Conservation (phyloP, 108 stramenopile genomes). For the Skeletonema grethae region DNA sequence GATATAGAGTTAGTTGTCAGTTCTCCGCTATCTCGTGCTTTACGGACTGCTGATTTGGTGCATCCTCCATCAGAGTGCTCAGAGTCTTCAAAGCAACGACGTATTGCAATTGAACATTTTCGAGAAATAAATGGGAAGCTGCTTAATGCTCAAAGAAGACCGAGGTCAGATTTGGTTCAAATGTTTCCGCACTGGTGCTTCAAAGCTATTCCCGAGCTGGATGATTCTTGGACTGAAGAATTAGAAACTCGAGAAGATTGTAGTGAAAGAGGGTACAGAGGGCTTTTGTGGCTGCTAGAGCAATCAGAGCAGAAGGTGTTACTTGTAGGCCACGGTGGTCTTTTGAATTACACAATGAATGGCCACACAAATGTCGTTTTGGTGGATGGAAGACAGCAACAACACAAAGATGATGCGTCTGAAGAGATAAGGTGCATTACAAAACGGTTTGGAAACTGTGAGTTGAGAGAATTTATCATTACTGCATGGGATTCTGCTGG, state of each 20-base stretch:
- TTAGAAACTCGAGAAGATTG: constrained; percentile 62
- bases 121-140: constrained; percentile 81
- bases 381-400: constrained; percentile 43
- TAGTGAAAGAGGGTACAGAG: constrained; percentile 71
- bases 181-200: constrained; percentile 78
- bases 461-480: constrained; percentile 65
- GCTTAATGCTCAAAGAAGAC: constrained; percentile 72
- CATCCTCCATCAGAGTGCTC: not conserved
- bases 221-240: constrained; percentile 65
- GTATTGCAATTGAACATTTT: constrained; percentile 65
- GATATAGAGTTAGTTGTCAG: constrained; percentile 40
- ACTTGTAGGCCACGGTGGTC: constrained; percentile 72
- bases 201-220: constrained; percentile 36
- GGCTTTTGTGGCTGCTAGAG: constrained; percentile 59
- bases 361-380: constrained; percentile 56
- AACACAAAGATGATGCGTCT: not conserved
- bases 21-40: constrained; percentile 36
- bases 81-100: not conserved
- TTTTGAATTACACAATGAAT: constrained; percentile 68
- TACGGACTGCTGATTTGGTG: constrained; percentile 41
- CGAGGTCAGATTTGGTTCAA: constrained; percentile 39
- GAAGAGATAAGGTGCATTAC: constrained; percentile 36
- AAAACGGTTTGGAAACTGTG: constrained; percentile 80
- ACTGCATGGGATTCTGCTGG: constrained; percentile 22
- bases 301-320: constrained; percentile 58